These are phyloP conservation scores for Toxoplasma gondii DNA, from an alignment of 169 alveolate species.

Conservation along the genomic window DNA sequence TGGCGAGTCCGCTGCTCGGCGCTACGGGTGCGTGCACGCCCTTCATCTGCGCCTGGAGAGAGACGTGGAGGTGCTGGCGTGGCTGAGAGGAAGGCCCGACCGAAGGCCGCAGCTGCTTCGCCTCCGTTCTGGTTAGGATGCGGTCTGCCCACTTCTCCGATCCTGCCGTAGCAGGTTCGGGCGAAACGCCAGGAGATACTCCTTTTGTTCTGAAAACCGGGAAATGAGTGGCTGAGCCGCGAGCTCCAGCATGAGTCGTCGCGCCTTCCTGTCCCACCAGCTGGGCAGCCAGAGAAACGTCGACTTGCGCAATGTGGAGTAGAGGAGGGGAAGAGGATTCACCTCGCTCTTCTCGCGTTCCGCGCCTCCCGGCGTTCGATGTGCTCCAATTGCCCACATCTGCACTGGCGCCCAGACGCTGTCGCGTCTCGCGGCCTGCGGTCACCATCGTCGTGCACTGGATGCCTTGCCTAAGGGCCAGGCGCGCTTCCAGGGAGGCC, in stretches of 20 bases:
- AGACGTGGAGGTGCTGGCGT: background rate
- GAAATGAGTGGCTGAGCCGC: background rate
- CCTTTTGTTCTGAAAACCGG: background rate
- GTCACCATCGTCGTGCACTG: background rate
- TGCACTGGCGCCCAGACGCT: background rate
- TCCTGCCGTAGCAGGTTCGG: too few relatives aligned
- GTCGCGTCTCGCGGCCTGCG: background rate
- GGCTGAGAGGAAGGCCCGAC: background rate
- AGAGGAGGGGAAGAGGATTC: background rate
- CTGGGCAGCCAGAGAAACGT: background rate
- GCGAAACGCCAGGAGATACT: too few relatives aligned
- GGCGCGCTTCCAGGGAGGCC: background rate
- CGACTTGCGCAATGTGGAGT: background rate
- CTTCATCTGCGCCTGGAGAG: conserved; percentile 25
- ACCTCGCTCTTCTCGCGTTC: too few relatives aligned
- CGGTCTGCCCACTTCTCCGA: too few relatives aligned
- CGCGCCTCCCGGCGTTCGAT: too few relatives aligned
- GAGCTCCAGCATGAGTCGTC: background rate
- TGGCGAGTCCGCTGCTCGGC: too few relatives aligned
- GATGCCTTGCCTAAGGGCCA: background rate
- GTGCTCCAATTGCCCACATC: background rate
- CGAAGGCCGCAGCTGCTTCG: background rate
- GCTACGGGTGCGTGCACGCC: background rate
- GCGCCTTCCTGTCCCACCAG: background rate
- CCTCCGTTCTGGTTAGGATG: background rate